phyloP scores from a whole-genome alignment of 352 stramenopile species.

The Globisporangium barbulae region DNA sequence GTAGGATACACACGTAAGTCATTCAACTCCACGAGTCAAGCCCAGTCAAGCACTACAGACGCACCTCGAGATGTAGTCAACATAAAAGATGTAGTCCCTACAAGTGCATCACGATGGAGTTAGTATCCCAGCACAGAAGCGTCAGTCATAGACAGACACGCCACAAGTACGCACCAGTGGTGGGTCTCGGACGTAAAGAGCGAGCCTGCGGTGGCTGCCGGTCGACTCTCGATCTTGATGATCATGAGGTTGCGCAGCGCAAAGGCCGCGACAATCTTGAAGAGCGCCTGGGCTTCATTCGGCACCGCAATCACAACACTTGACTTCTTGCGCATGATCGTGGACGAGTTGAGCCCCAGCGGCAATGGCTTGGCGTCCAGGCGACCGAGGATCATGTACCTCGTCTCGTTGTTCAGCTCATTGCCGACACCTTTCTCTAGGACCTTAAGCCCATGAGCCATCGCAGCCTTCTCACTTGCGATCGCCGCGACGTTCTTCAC shows the following conservation, averaged over 20 bases:
- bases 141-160: neutral
- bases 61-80: constrained; percentile 65
- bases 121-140: neutral
- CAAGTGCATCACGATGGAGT: constrained; percentile 4
- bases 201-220: constrained; percentile 50
- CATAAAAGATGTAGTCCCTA: constrained; percentile 82
- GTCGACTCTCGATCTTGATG: constrained; percentile 81
- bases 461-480: constrained; percentile 57
- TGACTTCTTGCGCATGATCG: constrained; percentile 43
- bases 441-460: constrained; percentile 48
- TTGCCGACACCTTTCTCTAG: constrained; percentile 55
- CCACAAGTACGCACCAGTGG: constrained; percentile 36
- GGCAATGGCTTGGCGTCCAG: constrained; percentile 41
- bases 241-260: constrained; percentile 75
- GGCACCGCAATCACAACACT: constrained; percentile 68
- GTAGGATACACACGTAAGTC: constrained; percentile 4
- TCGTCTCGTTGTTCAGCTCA: constrained; percentile 69
- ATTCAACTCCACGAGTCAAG: neutral
- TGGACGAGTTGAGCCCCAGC: constrained; percentile 19
- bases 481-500: constrained; percentile 54
- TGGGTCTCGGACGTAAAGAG: constrained; percentile 67
- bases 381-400: constrained; percentile 69
- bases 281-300: constrained; percentile 68
- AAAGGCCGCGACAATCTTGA: constrained; percentile 78
- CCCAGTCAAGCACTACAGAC: constrained; percentile 12